Evolutionary conservation across 1,139 yeast species (phyloP), one percentile per base, ranked within the genome.

Genomic region (Saccharomycopsis hybrid): DNA sequence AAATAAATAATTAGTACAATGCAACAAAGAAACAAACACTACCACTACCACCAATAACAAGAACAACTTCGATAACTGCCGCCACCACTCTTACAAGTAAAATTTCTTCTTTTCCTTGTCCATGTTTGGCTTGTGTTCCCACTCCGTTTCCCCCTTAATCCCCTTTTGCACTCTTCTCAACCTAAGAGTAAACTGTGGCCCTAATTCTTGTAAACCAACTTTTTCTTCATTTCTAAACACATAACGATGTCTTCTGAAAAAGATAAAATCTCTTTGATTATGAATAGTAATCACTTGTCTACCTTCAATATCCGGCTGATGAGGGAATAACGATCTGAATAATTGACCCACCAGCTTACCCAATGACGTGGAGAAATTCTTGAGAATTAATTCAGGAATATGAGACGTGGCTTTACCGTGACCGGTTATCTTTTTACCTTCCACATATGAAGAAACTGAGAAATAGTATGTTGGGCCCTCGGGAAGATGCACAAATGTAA

Each of bases 91-190:
- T 43, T 72, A 90, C 59, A 90, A 71, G 64, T 88, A 85, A 65
- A 92, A 92, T 77, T 87, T 88, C 69, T 82, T 82, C 80, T 89
- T 92, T 65, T 92, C 97, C 62, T 85, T 82, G 67, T 92, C 97
- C 97, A 92, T 90, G 58, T 86, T 95, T 11, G 97, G 84, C 59
- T 87, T 80, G 69, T 89, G 95, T 67, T 92, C 97, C 97, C 97
- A 92, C 62, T 88, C 96, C 32, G 87, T 75, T 60, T 92, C 97
- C 57, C 88, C 95, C 62, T 82, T 82, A 60, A 92, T 76, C 44
- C 97, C 98, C 70, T 81, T 84, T 65, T 90, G 97, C 55, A 94
- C 72, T 62, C 97, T 76, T 65, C 96, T 77, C 57, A 94, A 71
- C 63, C 85, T 84, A 63, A 92, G 69, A 0, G 98, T 94, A 65